Conservation (phyloP, 306 rosid genomes). For the Comarum palustre region DNA sequence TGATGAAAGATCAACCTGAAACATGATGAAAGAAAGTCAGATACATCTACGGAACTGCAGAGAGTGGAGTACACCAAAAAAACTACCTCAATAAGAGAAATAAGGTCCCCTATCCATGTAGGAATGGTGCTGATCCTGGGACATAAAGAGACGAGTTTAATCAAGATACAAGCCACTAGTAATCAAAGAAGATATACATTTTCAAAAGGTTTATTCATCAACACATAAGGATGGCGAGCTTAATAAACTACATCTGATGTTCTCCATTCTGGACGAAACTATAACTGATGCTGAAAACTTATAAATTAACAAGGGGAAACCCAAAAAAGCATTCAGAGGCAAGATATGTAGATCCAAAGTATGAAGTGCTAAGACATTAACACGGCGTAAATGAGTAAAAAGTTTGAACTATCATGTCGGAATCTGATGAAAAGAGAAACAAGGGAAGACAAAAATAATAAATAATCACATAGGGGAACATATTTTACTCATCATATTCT, state of each 20-base stretch:
- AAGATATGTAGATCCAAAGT: background rate
- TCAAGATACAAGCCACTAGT: background rate
- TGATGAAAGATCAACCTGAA: conserved; percentile 77
- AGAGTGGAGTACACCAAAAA: background rate
- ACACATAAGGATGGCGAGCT: background rate
- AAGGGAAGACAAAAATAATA: background rate
- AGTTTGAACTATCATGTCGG: background rate
- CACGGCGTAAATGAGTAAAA: background rate
- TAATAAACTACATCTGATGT: background rate
- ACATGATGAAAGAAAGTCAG: conserved; percentile 10
- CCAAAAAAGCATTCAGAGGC: background rate
- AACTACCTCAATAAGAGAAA: conserved; percentile 77
- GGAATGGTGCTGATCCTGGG: conserved; percentile 61
- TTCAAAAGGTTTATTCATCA: conserved; percentile 1
- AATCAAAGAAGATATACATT: background rate
- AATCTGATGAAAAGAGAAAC: background rate
- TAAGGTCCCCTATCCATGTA: conserved; percentile 57
- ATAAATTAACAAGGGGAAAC: background rate
- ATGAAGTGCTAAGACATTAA: conserved; percentile 7
- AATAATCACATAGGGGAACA: background rate
- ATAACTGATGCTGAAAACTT: background rate
- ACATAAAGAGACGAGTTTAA: conserved; percentile 13
- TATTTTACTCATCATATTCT: background rate
- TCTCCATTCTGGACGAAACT: background rate
- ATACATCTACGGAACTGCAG: background rate